Evolutionary conservation across 345 rosid genomes (phyloP), one percentile per base, ranked within the genome.

Genomic region (Gossypium sturtianum): DNA sequence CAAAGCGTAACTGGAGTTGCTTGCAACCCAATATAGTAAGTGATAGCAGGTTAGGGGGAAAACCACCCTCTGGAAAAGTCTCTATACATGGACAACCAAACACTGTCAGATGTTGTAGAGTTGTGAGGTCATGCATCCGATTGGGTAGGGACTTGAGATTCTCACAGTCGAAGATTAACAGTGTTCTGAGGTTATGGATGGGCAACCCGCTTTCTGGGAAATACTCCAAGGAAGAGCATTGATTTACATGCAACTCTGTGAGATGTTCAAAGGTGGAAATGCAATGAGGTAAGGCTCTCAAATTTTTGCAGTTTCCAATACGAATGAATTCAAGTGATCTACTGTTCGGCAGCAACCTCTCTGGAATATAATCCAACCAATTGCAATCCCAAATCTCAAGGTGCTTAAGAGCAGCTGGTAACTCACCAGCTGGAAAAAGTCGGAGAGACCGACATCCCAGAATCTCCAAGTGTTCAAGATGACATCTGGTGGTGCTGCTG

Each of bases 11-110:
- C 41, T n/a, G 41, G 17, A 77, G 49, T 45, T 77, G 67, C 72
- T 68, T 44, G 59, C 80, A 82, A 43, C 47, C 27, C 17, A 27
- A 23, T 23, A 82, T 45, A 2, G 56, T 20, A 49, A 76, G 71
- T 19, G 74, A 34, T 3, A 64, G n/a, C 11, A 82, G 49, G 48
- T 79, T 73, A 11, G 76, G 72, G 17, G 85, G 82, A 20, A 79
- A 70, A 64, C 82, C 82, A 13, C 68, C 76, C 74, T 69, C 54
- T 1, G 82, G 76, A 27, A 79, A 76, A 27, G 74, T 73, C 47
- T 12, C 17, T 10, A 79, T 7, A 34, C 15, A 12, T 15, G 47
- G 38, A 60, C 80, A 79, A 48, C 47, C 29, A 23, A 9, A 10
- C 41, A 76, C 23, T n/a, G 16, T 43, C 3, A 80, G 16, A 29